phyloP scores from a whole-genome alignment of 257 asterid species.

The Scutellaria baicalensis region DNA sequence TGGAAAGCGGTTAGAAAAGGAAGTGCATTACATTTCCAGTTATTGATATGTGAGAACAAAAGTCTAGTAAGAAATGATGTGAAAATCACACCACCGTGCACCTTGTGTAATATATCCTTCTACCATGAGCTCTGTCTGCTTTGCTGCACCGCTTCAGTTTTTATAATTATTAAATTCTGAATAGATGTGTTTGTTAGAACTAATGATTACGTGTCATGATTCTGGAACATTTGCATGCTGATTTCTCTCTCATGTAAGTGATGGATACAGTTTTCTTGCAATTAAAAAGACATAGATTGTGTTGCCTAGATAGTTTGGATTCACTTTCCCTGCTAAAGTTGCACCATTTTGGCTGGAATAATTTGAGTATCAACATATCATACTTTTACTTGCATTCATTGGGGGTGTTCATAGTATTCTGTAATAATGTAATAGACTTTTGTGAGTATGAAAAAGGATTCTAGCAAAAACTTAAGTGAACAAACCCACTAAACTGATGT shows the following conservation, averaged over 20 bases:
- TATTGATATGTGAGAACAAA: not conserved
- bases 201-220: conserved; percentile 9
- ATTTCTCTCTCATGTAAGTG: not conserved
- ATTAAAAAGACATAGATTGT: not conserved
- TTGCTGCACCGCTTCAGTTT: no score
- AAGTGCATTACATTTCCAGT: not conserved
- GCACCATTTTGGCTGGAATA: not conserved
- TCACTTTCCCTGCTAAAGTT: conserved; percentile 2
- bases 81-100: not conserved
- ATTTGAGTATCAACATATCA: not conserved
- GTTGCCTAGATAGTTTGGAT: not conserved
- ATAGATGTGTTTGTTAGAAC: not conserved
- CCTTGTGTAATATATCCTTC: no score
- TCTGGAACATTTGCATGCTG: not conserved
- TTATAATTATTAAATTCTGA: not conserved
- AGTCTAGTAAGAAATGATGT: not conserved
- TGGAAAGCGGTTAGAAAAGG: not conserved
- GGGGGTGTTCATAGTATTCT: not conserved
- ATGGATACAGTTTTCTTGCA: not conserved
- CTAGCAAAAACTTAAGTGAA: not conserved
- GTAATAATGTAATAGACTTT: no score
- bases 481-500: not conserved
- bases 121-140: no score
- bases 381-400: not conserved
- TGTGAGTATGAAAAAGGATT: not conserved